Conservation (phyloP, 140 eudicot species). For the Flaveria floridana region DNA sequence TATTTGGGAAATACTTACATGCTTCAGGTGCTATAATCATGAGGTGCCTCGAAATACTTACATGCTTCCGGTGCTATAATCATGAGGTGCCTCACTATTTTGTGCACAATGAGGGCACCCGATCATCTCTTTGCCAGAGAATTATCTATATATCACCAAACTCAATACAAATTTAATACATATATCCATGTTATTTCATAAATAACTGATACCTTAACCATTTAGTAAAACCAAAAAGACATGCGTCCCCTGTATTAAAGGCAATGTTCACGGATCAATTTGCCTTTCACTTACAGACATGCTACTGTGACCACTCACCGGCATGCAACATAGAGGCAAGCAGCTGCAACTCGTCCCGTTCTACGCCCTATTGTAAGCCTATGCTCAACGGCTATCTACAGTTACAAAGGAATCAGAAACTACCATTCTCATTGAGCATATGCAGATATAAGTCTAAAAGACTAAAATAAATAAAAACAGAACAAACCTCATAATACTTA, state of each 20-base stretch:
- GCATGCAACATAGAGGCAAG: slow-evolving; percentile 15
- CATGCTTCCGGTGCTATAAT: slow-evolving; percentile 36
- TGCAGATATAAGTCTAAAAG: not conserved
- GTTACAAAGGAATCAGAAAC: not conserved
- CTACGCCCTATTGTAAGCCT: slow-evolving; percentile 2
- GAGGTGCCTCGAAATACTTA: slow-evolving; percentile 30
- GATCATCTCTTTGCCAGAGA: slow-evolving; percentile 22
- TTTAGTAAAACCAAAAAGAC: no score
- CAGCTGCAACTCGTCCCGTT: no score
- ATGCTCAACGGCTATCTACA: slow-evolving; percentile 46
- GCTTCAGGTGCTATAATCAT: slow-evolving; percentile 35
- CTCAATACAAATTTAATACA: not conserved
- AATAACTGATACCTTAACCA: no score
- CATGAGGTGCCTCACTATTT: slow-evolving; percentile 31
- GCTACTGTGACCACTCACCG: no score
- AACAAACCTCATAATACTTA: slow-evolving; percentile 6
- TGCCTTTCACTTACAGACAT: no score
- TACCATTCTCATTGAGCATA: not conserved
- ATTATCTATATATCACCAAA: not conserved
- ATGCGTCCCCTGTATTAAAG: no score
- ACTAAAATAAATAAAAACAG: slow-evolving; percentile 35
- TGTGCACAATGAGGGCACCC: slow-evolving; percentile 39
- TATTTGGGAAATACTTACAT: slow-evolving; percentile 21
- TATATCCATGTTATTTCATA: no score
- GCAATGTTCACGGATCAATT: no score